A percentile compares a stretch with the other conserved stretches of the same genome.
These are phyloP conservation scores for Phialocephala subalpina DNA, from an alignment of 2,329 filamentous ascomycete genomes.

Conservation along the genomic window DNA sequence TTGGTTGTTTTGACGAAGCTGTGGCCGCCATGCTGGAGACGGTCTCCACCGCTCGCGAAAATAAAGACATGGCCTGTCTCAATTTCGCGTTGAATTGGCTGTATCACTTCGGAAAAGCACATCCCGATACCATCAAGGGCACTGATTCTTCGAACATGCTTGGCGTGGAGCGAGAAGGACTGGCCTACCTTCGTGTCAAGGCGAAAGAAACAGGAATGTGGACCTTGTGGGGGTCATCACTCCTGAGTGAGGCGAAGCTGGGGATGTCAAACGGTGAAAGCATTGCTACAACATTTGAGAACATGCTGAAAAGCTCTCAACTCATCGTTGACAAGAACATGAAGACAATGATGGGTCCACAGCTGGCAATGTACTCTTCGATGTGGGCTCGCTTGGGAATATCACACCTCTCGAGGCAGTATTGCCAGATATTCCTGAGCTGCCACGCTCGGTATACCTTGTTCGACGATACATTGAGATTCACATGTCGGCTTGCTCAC, in stretches of 20 bases:
- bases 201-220: conserved; percentile 89
- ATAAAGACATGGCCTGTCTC: conserved; percentile 88
- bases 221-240: conserved; percentile 81
- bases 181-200: conserved; percentile 84
- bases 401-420: conserved; percentile 60
- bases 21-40: conserved; percentile 95
- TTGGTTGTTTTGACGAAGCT: conserved; percentile 89
- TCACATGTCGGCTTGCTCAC: conserved; percentile 75
- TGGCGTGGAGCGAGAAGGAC: conserved; percentile 80
- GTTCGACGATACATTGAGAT: conserved; percentile 81
- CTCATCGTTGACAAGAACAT: conserved; percentile 81
- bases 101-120: conserved; percentile 90
- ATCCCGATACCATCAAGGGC: conserved; percentile 76
- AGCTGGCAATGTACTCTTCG: conserved; percentile 75
- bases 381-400: conserved; percentile 80
- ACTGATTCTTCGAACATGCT: conserved; percentile 77
- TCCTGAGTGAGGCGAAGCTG: conserved; percentile 87
- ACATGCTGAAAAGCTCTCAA: conserved; percentile 83
- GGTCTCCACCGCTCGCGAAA: conserved; percentile 92
- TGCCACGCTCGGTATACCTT: conserved; percentile 71
- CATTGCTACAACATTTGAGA: conserved; percentile 71
- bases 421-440: conserved; percentile 77
- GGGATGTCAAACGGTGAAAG: conserved; percentile 76
- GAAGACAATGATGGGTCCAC: conserved; percentile 74
- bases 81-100: conserved; percentile 98